Percentiles rank a stretch among this genome's conserved stretches.
These are phyloP conservation scores for Paramecium primaurelia DNA, from an alignment of 73 alveolate genomes.

Conservation along the genomic window DNA sequence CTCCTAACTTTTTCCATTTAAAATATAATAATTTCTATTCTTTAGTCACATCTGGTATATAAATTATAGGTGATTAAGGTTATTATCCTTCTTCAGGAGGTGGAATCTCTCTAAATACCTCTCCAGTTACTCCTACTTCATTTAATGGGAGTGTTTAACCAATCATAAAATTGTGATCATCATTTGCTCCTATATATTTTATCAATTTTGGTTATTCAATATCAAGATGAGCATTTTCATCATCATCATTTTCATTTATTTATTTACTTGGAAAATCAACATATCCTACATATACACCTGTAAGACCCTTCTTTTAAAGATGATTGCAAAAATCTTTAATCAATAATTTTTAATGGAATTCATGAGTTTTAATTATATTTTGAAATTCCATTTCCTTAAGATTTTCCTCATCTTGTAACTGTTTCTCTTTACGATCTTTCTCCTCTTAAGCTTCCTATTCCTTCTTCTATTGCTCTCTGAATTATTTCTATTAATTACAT, in stretches of 20 bases:
- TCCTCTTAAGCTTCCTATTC: conserved; percentile 39
- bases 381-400: conserved; percentile 53
- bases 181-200: conserved; percentile 77
- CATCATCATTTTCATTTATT: conserved; percentile 78
- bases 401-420: conserved; percentile 63
- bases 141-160: conserved; percentile 64
- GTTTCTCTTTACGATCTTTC: conserved; percentile 64
- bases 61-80: conserved; percentile 69
- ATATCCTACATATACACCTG: conserved; percentile 93
- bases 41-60: conserved; percentile 83
- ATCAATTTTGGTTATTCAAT: conserved; percentile 74
- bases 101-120: conserved; percentile 65
- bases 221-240: conserved; percentile 91
- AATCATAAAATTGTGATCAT: conserved; percentile 70
- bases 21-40: conserved; percentile 82
- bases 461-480: conserved; percentile 41
- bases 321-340: conserved; percentile 63
- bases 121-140: conserved; percentile 84
- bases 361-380: conserved; percentile 50
- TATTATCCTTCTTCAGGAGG: conserved; percentile 46
- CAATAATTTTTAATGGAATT: conserved; percentile 68
- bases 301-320: conserved; percentile 73
- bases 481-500: conserved; percentile 55
- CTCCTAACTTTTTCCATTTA: conserved; percentile 89
- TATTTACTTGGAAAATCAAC: conserved; percentile 63